phyloP scores from a whole-genome alignment of 495 filamentous ascomycete genomes.

The Penicillium antarcticum region DNA sequence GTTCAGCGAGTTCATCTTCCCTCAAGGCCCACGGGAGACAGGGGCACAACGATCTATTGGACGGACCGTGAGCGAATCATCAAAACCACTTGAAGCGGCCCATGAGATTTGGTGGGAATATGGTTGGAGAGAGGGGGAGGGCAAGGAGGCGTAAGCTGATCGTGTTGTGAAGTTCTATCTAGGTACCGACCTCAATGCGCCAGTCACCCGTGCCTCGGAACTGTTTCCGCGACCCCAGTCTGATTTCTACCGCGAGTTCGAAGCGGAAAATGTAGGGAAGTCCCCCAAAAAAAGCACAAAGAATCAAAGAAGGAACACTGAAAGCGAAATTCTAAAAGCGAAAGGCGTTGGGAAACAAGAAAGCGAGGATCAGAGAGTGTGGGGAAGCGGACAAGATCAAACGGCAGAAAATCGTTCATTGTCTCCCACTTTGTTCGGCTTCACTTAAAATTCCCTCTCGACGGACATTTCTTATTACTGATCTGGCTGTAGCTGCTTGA shows the following conservation, averaged over 20 bases:
- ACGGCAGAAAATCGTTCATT: slow-evolving; percentile 31
- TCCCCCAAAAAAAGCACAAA: background rate
- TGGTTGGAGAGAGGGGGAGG: slow-evolving; percentile 14
- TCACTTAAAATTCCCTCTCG: background rate
- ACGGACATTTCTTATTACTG: background rate
- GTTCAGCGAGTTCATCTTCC: slow-evolving; percentile 97
- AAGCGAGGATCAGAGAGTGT: slow-evolving; percentile 22
- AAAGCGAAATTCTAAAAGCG: slow-evolving; percentile 2
- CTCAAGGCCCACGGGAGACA: slow-evolving; percentile 52
- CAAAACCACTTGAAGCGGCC: slow-evolving; percentile 17
- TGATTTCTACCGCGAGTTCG: slow-evolving; percentile 9
- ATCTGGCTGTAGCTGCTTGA: background rate
- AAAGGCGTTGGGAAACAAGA: slow-evolving; percentile 14
- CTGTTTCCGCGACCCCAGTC: slow-evolving; percentile 24
- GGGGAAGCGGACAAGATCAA: slow-evolving; percentile 30
- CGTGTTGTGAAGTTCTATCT: slow-evolving; percentile 4
- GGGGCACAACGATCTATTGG: slow-evolving; percentile 37
- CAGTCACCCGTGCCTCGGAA: slow-evolving; percentile 43
- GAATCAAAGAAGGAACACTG: slow-evolving; percentile 5
- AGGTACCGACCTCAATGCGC: slow-evolving; percentile 43
- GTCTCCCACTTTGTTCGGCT: slow-evolving; percentile 18
- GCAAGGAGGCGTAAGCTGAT: slow-evolving; percentile 19
- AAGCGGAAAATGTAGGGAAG: slow-evolving; percentile 1
- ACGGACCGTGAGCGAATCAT: slow-evolving; percentile 24
- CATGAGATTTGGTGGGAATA: slow-evolving; percentile 12